Conservation (phyloP, 768 basidiomycete genomes). For the Asterophora lycoperdoides region DNA sequence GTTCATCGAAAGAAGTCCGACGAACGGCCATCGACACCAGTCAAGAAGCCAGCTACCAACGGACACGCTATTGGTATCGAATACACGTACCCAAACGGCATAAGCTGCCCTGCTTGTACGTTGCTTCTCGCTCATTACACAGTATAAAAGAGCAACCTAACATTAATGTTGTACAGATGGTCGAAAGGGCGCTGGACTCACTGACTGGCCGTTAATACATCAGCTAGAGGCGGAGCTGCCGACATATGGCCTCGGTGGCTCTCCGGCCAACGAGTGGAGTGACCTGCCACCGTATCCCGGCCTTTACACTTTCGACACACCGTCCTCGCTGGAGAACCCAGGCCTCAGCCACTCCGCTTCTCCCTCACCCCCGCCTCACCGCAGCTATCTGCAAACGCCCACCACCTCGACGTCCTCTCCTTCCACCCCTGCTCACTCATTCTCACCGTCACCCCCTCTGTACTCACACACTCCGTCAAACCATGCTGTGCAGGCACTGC, state of each 20-base stretch:
- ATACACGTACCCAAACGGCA: neutral
- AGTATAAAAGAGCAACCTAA: too few species aligned
- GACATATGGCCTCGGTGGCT: conserved; percentile 3
- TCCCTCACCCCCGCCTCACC: conserved; percentile 9
- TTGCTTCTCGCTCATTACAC: too few species aligned
- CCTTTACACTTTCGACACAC: conserved; percentile 10
- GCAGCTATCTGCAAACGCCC: neutral
- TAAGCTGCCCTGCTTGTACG: too few species aligned
- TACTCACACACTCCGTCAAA: neutral
- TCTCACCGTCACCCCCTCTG: conserved; percentile 1
- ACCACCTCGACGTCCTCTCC: neutral
- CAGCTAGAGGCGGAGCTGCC: neutral
- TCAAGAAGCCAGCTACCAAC: neutral
- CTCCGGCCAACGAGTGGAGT: neutral
- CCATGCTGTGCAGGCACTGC: conserved; percentile 1
- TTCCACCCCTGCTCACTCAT: conserved; percentile 3
- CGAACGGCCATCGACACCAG: conserved; percentile 3
- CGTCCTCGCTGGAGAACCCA: conserved; percentile 7
- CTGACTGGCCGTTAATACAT: too few species aligned
- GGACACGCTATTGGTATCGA: neutral
- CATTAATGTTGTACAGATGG: too few species aligned
- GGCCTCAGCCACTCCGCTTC: conserved; percentile 11
- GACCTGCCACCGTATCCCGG: conserved; percentile 5
- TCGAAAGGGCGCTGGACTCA: too few species aligned
- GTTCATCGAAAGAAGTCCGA: conserved; percentile 9